Conservation (phyloP, 78 protist species). For the Creolimax fragrantissima region DNA sequence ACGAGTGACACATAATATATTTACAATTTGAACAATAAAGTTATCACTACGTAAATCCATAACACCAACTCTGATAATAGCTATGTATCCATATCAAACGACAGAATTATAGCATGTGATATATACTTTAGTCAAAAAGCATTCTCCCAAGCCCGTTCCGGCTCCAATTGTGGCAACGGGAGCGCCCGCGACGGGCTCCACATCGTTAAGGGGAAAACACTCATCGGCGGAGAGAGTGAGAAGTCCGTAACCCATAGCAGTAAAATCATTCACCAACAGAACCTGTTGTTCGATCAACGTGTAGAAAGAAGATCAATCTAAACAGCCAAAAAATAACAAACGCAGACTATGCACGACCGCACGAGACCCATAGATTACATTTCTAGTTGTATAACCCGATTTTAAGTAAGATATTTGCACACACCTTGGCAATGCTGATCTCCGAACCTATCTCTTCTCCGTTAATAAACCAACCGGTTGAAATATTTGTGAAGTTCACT, state of each 20-base stretch:
- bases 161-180: conserved; percentile 43
- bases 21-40: too few species aligned
- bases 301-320: background rate
- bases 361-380: too few species aligned
- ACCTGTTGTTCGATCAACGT: background rate
- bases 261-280: conserved; percentile 13
- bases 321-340: background rate
- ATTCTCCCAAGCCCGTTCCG: conserved; percentile 48
- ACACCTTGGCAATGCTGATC: background rate
- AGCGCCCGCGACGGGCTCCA: background rate
- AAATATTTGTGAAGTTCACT: background rate
- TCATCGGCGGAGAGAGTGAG: conserved; percentile 26
- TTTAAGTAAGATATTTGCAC: too few species aligned
- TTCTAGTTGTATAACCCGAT: too few species aligned
- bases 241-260: conserved; percentile 39
- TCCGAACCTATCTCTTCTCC: background rate
- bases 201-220: conserved; percentile 11
- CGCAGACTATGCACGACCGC: too few species aligned
- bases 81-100: too few species aligned
- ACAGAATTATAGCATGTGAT: too few species aligned
- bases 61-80: too few species aligned
- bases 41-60: too few species aligned
- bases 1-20: too few species aligned
- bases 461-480: background rate
- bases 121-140: conserved; percentile 25